Base-by-base conservation (phyloP, 768 basidiomycete species). In the Baorangia bicolor region DNA sequence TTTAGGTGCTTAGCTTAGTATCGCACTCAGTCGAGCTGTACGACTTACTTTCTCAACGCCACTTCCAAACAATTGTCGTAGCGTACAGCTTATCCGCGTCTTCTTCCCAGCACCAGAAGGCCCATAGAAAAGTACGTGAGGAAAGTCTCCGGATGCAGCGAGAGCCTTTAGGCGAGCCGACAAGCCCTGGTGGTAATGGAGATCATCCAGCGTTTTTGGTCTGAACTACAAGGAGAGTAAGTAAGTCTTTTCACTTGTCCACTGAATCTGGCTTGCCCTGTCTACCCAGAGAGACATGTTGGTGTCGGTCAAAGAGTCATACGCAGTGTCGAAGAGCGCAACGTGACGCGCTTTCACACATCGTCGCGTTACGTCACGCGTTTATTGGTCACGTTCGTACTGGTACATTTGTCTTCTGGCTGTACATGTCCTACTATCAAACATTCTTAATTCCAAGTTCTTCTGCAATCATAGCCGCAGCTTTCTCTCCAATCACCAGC, bases 51-150 rank as follows among this genome's bases (percentile, higher is more conserved):
- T 98, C 71, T 98, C 96, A 2, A 88, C 93, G 1, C 95, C 93
- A 41, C 84, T 78, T 1, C 96, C 97, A 74, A 94, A 99, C 47
- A 98, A 71, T 64, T 97, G 87, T 59, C 88, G 78, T 55, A 99
- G 70, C 7, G 92, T 95, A 58, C 90, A 92, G 62, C 88, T 87
- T 63, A 98, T 94, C 35, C 96, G 81, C 41, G 96, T 98, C 81
- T 99, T 99, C 79, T 98, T 98, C 16, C 96, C 96, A 14, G 96
- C 94, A 21, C 96, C 96, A 5, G 92, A 92, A 10, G 96, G 96
- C 0, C 96, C 96, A 67, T 98, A 99, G 76, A 98, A 96, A 2
- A 99, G 83, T 77, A 97, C 87, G 69, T 99, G 96, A 9, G 96
- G 96, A 69, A 99, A 98, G 77, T 98, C 95, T 1, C 92, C 92